phyloP scores from a whole-genome alignment of 805 yeast species.

The Zygotorulaspora florentina region DNA sequence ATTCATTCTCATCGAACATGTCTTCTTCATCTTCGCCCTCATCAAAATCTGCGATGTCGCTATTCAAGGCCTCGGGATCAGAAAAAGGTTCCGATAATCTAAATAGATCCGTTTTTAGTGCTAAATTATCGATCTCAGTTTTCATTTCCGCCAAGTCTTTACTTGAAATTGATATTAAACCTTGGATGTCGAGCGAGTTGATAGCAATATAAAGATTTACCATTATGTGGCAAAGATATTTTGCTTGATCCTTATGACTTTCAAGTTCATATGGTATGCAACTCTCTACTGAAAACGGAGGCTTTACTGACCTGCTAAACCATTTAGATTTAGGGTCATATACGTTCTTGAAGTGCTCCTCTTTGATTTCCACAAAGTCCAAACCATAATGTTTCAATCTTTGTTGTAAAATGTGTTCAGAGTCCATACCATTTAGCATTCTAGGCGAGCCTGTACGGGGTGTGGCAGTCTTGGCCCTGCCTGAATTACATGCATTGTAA shows the following conservation, averaged over 20 bases:
- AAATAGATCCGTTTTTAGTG: slow-evolving; percentile 51
- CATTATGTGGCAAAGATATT: slow-evolving; percentile 73
- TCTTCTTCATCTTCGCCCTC: slow-evolving; percentile 41
- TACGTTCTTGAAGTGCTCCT: slow-evolving; percentile 29
- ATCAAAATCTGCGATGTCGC: slow-evolving; percentile 37
- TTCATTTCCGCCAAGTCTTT: slow-evolving; percentile 54
- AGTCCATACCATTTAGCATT: slow-evolving; percentile 21
- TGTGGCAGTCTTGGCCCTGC: slow-evolving; percentile 24
- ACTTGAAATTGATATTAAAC: slow-evolving; percentile 61
- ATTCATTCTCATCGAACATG: slow-evolving; percentile 37
- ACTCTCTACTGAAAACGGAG: slow-evolving; percentile 32
- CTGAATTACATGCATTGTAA: neutral
- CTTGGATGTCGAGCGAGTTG: slow-evolving; percentile 67
- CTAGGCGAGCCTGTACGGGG: slow-evolving; percentile 19
- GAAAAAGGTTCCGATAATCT: slow-evolving; percentile 19
- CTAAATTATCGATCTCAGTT: slow-evolving; percentile 42
- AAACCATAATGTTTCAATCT: slow-evolving; percentile 43
- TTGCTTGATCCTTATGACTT: slow-evolving; percentile 60
- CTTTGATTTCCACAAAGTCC: slow-evolving; percentile 47
- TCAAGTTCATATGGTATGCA: slow-evolving; percentile 75
- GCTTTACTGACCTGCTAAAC: slow-evolving; percentile 36
- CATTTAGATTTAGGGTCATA: slow-evolving; percentile 38
- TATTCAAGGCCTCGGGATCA: slow-evolving; percentile 19
- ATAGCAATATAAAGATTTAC: slow-evolving; percentile 76
- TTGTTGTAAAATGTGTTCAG: slow-evolving; percentile 24